Evolutionary conservation across 2,329 filamentous ascomycete genomes (phyloP), one percentile per base, ranked within the genome.

Genomic region (Aureobasidium musti): DNA sequence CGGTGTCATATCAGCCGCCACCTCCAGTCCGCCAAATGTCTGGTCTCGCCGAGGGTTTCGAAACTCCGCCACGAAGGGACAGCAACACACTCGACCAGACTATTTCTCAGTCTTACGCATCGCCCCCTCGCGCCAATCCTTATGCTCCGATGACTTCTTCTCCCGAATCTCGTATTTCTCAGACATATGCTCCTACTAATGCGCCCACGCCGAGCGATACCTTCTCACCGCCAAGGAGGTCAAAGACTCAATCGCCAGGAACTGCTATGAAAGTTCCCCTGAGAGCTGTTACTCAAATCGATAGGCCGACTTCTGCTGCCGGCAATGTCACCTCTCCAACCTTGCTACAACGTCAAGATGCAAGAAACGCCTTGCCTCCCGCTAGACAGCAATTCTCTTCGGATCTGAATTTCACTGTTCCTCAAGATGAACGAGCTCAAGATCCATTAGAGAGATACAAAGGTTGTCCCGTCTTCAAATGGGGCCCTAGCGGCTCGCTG

Each of bases 401-500:
- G 30, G 80, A 83, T 28, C 76, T 86, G 19, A 80, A 83, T 23
- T 87, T 85, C 68, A 83, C 88, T 61, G 72, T 79, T 5, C 87
- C 86, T 4, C 79, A 79, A 56, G 86, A 83, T 67, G 85, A 85
- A 54, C 81, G 81, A 43, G 80, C 82, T 72, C 79, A 87, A 21
- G 95, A 99, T 78, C 87, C 89, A 2, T 81, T 99, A 7, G 85
- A 96, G 75, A 85, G 95, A 70, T 99, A 95, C 95, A 92, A 90
- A 78, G 96, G 96, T 3, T 85, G 87, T 14, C 95, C 96, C 0
- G 84, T 97, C 14, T 89, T 98, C 73, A 86, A 86, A 0, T 99
- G 96, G 89, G 92, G 92, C 2, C 87, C 96, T 57, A 93, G 92
- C 23, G 95, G 95, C 14, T 86, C 86, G 1, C 81, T 97, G 13